Evolutionary conservation across 306 rosid genomes (phyloP).

Genomic region (Urtica urens): DNA sequence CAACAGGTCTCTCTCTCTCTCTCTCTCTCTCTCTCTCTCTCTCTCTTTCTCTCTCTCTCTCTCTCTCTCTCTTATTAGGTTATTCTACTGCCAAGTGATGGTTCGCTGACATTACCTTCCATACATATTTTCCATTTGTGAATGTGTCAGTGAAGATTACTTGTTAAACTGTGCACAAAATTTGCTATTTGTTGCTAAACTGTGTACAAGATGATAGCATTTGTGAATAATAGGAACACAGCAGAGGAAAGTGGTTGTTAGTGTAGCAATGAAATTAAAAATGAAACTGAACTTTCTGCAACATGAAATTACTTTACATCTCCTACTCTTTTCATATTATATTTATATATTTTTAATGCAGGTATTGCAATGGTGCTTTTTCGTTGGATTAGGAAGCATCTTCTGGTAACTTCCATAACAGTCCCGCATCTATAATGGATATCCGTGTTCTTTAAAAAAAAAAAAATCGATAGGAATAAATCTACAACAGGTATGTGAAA

Average conservation of each 20-base stretch:
- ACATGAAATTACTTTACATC: too few relatives aligned
- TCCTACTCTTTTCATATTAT: too few relatives aligned
- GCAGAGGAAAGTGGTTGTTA: not conserved
- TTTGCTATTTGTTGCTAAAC: not conserved
- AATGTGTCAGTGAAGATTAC: conserved; percentile 1
- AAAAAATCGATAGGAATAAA: too few relatives aligned
- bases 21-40: too few relatives aligned
- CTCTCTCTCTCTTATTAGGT: too few relatives aligned
- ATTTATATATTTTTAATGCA: conserved; percentile 20
- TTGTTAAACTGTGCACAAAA: not conserved
- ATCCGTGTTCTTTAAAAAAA: not conserved
- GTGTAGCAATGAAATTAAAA: not conserved
- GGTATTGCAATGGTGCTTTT: conserved; percentile 84
- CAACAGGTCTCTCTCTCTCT: conserved; percentile 37
- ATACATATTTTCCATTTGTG: too few relatives aligned
- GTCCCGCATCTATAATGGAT: not conserved
- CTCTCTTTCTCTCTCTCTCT: too few relatives aligned
- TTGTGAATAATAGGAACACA: too few relatives aligned
- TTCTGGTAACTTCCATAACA: not conserved
- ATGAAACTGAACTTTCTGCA: too few relatives aligned
- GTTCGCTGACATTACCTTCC: too few relatives aligned
- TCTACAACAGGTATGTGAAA: too few relatives aligned
- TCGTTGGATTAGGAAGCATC: conserved; percentile 49
- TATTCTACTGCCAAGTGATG: too few relatives aligned
- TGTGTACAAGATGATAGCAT: not conserved